Conservation (phyloP, 106 monocot species). For the Acorus gramineus region DNA sequence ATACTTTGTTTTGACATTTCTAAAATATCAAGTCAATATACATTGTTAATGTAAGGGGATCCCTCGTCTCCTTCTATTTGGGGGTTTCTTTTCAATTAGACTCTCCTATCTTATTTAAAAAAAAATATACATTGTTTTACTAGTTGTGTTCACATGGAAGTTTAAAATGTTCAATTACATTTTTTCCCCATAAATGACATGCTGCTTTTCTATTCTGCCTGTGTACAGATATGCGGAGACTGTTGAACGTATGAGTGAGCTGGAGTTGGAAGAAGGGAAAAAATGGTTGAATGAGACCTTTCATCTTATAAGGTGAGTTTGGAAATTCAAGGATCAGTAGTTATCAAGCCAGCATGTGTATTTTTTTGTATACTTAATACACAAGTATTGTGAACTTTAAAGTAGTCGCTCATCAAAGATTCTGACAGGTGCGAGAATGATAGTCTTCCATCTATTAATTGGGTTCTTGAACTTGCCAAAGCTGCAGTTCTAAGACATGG, state of each 20-base stretch:
- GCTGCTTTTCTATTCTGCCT: neutral
- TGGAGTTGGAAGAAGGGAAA: constrained; percentile 70
- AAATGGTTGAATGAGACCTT: constrained; percentile 76
- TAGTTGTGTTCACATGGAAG: too few species aligned
- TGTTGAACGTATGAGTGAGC: constrained; percentile 44
- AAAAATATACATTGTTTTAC: too few species aligned
- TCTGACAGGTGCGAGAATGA: constrained; percentile 68
- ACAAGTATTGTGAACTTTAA: neutral
- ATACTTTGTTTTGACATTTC: too few species aligned
- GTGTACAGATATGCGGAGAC: constrained; percentile 45
- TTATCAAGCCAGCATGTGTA: neutral
- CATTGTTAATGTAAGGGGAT: too few species aligned
- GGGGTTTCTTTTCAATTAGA: too few species aligned
- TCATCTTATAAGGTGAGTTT: constrained; percentile 66
- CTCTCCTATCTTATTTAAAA: too few species aligned
- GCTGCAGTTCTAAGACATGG: constrained; percentile 84
- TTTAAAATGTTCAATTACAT: too few species aligned
- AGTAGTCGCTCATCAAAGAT: too few species aligned
- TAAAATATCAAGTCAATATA: too few species aligned
- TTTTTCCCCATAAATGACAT: too few species aligned
- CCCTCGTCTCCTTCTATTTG: too few species aligned
- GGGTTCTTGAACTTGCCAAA: constrained; percentile 83
- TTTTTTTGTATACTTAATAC: constrained; percentile 2
- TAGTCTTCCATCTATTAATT: constrained; percentile 65
- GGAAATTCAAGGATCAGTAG: neutral